Conservation (phyloP, 2,329 filamentous ascomycete genomes). For the Colletotrichum truncatum region DNA sequence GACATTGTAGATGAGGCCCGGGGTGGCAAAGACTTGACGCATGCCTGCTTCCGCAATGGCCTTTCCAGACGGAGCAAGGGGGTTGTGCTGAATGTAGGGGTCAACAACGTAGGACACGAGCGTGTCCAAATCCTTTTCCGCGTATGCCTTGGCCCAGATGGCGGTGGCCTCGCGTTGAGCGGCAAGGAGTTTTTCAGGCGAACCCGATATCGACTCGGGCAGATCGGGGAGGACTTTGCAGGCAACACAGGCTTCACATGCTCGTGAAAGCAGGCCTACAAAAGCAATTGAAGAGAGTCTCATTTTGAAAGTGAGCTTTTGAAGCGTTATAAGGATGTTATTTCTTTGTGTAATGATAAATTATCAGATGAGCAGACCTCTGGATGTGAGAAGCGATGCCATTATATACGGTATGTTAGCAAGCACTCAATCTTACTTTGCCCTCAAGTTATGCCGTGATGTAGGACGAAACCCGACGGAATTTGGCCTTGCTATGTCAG, state of each 20-base stretch:
- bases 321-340: no score
- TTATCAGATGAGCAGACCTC: no score
- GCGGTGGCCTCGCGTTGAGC: neutral
- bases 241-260: neutral
- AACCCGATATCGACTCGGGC: neutral
- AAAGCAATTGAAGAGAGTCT: no score
- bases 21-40: neutral
- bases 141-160: neutral
- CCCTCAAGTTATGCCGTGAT: no score
- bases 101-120: neutral
- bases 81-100: slow-evolving; percentile 19
- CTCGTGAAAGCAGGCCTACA: no score
- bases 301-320: no score
- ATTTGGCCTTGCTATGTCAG: no score
- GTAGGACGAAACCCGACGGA: no score
- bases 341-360: no score
- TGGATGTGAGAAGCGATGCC: no score
- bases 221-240: neutral
- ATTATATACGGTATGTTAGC: no score
- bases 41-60: neutral
- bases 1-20: neutral
- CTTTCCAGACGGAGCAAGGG: neutral
- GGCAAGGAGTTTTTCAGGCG: neutral
- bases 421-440: no score
- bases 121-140: neutral